Conservation (phyloP, 768 basidiomycete species). For the Naganishia antarctica region DNA sequence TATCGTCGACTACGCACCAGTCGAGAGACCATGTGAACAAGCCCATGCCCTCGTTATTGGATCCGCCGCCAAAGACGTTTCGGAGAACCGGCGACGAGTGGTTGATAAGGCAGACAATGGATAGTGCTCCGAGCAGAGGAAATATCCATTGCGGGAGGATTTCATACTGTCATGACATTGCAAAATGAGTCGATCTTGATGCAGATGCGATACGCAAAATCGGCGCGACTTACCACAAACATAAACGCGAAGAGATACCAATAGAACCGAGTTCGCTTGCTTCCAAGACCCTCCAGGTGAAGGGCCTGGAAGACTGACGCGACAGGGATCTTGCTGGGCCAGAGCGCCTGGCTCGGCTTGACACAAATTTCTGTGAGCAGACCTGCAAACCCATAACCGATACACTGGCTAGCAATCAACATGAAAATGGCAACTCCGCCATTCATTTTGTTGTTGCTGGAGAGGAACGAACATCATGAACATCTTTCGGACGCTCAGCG, state of each 20-base stretch:
- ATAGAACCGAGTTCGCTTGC: slow-evolving; percentile 43
- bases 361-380: slow-evolving; percentile 33
- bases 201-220: slow-evolving; percentile 1
- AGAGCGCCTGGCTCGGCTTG: slow-evolving; percentile 32
- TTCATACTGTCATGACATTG: slow-evolving; percentile 6
- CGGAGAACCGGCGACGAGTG: slow-evolving; percentile 44
- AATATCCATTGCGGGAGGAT: slow-evolving; percentile 52
- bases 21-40: slow-evolving; percentile 20
- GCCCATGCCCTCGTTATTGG: slow-evolving; percentile 50
- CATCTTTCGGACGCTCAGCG: slow-evolving; percentile 22
- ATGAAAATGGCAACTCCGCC: slow-evolving; percentile 46
- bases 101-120: slow-evolving; percentile 49
- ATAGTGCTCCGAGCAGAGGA: slow-evolving; percentile 39
- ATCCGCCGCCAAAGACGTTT: slow-evolving; percentile 51
- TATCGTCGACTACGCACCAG: neutral
- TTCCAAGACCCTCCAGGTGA: slow-evolving; percentile 40
- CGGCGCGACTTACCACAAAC: slow-evolving; percentile 35
- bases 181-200: slow-evolving; percentile 39
- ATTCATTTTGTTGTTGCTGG: slow-evolving; percentile 40
- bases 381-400: slow-evolving; percentile 43
- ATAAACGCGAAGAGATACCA: slow-evolving; percentile 43
- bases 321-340: slow-evolving; percentile 39
- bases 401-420: slow-evolving; percentile 40
- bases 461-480: no score
- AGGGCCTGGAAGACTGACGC: slow-evolving; percentile 45